Conservation (phyloP, 495 filamentous ascomycete species). For the Penicillium nucicola region DNA sequence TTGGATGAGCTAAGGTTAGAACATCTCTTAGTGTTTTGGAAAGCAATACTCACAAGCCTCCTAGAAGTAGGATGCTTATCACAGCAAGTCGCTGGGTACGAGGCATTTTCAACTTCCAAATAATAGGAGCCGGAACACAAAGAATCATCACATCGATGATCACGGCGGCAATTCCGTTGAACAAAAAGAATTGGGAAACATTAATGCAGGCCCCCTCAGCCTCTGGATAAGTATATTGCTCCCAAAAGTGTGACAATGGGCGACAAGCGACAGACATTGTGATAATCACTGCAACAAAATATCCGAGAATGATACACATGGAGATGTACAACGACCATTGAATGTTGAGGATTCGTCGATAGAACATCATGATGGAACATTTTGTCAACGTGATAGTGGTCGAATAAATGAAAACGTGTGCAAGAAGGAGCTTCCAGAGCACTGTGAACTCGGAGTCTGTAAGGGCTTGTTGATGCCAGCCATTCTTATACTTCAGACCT, state of each 20-base stretch:
- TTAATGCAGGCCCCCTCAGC: conserved; percentile 4
- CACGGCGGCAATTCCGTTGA: conserved; percentile 17
- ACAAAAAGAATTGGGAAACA: conserved; percentile 9
- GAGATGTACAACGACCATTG: conserved; percentile 6
- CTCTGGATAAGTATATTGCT: conserved; percentile 1
- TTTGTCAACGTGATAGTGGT: conserved; percentile 13
- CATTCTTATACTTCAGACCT: conserved; percentile 2
- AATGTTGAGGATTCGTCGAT: conserved; percentile 14
- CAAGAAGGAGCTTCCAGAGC: conserved; percentile 10
- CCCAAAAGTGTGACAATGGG: conserved; percentile 13
- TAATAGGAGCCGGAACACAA: conserved; percentile 34
- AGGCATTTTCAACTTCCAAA: conserved; percentile 34
- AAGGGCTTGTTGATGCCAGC: conserved; percentile 4
- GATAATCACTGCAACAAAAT: conserved; percentile 6
- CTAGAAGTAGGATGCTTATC: conserved; percentile 36
- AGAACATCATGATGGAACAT: conserved; percentile 14
- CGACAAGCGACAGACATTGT: conserved; percentile 6
- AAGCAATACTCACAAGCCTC: conserved; percentile 29
- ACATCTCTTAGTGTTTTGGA: no score
- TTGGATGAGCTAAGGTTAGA: neutral
- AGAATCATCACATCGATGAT: conserved; percentile 40
- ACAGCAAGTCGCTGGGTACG: conserved; percentile 31
- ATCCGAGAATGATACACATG: conserved; percentile 3
- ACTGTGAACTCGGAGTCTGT: conserved; percentile 4
- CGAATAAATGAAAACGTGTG: conserved; percentile 13